A percentile compares a stretch with the other conserved stretches of the same genome.
Evolutionary conservation across 2,329 filamentous ascomycete genomes (phyloP).

Genomic region (Colletotrichum aenigma): DNA sequence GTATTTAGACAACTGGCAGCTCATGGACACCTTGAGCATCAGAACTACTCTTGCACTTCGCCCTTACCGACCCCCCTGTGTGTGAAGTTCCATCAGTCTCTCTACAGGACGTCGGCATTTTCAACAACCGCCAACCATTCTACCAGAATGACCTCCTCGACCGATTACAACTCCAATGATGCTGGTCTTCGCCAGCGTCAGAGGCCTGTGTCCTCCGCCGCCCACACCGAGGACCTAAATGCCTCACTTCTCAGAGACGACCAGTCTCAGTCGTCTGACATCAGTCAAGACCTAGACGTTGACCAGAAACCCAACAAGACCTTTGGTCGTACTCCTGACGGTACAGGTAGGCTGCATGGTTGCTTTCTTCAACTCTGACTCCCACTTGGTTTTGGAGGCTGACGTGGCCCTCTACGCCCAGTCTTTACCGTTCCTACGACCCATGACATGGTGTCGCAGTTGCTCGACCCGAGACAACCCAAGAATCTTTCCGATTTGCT

Average conservation of each 20-base stretch:
- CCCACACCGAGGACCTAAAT: neutral
- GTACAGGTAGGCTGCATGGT: slow-evolving; percentile 71
- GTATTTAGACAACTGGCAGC: slow-evolving; percentile 11
- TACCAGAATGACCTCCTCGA: slow-evolving; percentile 24
- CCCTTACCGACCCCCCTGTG: slow-evolving; percentile 18
- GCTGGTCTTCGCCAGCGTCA: slow-evolving; percentile 18
- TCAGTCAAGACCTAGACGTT: neutral
- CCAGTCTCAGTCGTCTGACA: neutral
- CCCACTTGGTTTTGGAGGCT: neutral
- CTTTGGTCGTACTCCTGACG: slow-evolving; percentile 88
- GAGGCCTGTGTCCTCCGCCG: neutral
- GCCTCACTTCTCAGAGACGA: neutral
- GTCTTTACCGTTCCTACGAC: slow-evolving; percentile 96
- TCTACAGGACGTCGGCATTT: neutral
- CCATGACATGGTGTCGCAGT: slow-evolving; percentile 98
- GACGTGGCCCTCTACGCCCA: slow-evolving; percentile 40
- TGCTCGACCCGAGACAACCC: slow-evolving; percentile 90
- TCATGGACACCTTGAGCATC: slow-evolving; percentile 18
- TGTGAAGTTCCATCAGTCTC: slow-evolving; percentile 2
- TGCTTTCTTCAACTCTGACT: neutral
- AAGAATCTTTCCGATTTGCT: slow-evolving; percentile 90
- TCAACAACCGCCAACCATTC: neutral
- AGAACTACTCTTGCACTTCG: slow-evolving; percentile 12
- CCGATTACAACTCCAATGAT: slow-evolving; percentile 14
- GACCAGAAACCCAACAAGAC: slow-evolving; percentile 66